These are phyloP conservation scores for Fusarium sp. DNA, from an alignment of 2,329 filamentous ascomycete genomes.

Conservation along the genomic window DNA sequence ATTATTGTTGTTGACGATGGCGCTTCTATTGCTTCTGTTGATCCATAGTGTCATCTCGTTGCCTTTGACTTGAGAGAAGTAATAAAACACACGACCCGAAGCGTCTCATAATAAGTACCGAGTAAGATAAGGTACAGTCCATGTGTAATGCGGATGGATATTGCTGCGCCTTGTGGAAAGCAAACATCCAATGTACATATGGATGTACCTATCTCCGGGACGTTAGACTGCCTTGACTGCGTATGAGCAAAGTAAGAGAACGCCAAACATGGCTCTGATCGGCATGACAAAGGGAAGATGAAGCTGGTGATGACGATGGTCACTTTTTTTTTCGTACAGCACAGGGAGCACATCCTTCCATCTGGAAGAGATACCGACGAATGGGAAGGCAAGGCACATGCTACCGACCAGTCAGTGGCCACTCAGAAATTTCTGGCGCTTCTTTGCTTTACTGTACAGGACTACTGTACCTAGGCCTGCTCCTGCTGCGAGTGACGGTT, in stretches of 20 bases:
- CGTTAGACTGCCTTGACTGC: neutral
- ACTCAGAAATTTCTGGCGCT: constrained; percentile 30
- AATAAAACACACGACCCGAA: constrained; percentile 19
- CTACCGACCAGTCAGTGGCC: constrained; percentile 23
- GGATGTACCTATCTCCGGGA: neutral
- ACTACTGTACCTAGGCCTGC: neutral
- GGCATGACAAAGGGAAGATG: constrained; percentile 12
- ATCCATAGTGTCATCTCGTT: constrained; percentile 9
- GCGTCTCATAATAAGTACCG: constrained; percentile 10
- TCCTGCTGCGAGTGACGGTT: constrained; percentile 19
- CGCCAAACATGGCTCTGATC: constrained; percentile 27
- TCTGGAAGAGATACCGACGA: constrained; percentile 11
- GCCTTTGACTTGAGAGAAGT: constrained; percentile 14
- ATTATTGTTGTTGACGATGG: constrained; percentile 7
- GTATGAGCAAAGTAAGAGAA: constrained; percentile 15
- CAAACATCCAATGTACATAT: constrained; percentile 3
- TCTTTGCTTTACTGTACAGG: neutral
- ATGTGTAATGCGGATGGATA: constrained; percentile 17
- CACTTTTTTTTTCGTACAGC: neutral
- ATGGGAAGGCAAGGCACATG: constrained; percentile 20
- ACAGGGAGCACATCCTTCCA: neutral
- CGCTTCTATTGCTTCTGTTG: constrained; percentile 2
- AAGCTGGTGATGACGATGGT: constrained; percentile 32
- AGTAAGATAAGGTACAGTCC: neutral
- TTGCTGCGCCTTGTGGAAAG: constrained; percentile 13